phyloP scores from a whole-genome alignment of 2,329 filamentous ascomycete genomes.

The Neofusicoccum laricinum region DNA sequence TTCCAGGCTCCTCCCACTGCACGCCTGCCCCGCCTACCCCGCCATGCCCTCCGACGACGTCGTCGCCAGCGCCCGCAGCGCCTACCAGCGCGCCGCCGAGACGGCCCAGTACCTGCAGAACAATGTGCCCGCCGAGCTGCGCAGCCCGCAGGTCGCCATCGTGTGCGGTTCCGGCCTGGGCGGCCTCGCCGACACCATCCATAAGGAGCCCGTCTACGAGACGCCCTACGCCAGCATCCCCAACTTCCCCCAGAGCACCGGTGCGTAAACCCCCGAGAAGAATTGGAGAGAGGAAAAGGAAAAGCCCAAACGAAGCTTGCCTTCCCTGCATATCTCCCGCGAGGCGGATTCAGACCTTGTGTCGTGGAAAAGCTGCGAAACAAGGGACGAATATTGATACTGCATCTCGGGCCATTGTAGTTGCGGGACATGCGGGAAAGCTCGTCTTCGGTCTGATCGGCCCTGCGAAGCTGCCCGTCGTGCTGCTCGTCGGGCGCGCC shows the following conservation, averaged over 20 bases:
- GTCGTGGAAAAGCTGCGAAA: background rate
- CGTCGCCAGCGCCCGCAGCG: constrained; percentile 13
- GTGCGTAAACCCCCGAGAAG: constrained; percentile 38
- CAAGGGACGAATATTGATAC: background rate
- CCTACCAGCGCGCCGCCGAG: constrained; percentile 47
- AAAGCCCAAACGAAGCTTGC: no score
- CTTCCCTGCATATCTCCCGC: no score
- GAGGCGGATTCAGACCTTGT: background rate
- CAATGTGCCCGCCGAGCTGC: constrained; percentile 49
- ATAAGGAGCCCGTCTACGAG: constrained; percentile 49
- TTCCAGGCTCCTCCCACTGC: background rate
- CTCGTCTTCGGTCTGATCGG: constrained; percentile 62
- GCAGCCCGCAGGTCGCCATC: constrained; percentile 58
- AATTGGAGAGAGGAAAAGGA: background rate
- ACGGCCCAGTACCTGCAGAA: constrained; percentile 50
- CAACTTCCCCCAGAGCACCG: constrained; percentile 59
- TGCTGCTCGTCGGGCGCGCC: constrained; percentile 62
- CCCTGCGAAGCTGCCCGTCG: constrained; percentile 51
- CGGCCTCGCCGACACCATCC: constrained; percentile 57
- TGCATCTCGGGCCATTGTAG: constrained; percentile 30
- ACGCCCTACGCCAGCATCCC: constrained; percentile 60
- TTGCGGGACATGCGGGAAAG: constrained; percentile 62
- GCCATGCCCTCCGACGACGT: constrained; percentile 2
- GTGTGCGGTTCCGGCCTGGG: constrained; percentile 65
- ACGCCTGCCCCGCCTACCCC: background rate